These are phyloP conservation scores for Selaginella tamariscina DNA, from an alignment of 75 land plant species.

Conservation along the genomic window DNA sequence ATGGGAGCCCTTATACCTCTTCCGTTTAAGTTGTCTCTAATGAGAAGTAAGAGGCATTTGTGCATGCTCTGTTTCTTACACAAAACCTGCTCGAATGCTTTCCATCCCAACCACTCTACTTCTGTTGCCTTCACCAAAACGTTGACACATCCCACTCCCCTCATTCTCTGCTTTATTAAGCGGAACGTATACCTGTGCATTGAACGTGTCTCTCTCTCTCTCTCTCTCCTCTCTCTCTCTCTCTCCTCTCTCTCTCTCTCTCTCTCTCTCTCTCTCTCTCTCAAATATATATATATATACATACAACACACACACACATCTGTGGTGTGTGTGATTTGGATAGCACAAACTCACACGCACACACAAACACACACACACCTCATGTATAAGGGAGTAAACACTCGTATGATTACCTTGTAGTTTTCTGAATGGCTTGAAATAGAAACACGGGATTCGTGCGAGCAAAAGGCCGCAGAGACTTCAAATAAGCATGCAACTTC, in stretches of 20 bases:
- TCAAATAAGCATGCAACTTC: slow-evolving; percentile 79
- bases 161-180: slow-evolving; percentile 48
- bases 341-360: neutral
- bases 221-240: neutral
- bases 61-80: slow-evolving; percentile 62
- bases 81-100: slow-evolving; percentile 49
- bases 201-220: neutral
- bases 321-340: neutral
- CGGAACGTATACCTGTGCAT: slow-evolving; percentile 49
- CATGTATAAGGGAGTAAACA: neutral
- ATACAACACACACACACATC: slow-evolving; percentile 4
- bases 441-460: slow-evolving; percentile 21
- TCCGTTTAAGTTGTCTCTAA: slow-evolving; percentile 26
- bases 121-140: slow-evolving; percentile 36
- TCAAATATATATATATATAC: neutral
- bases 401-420: slow-evolving; percentile 37
- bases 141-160: slow-evolving; percentile 5
- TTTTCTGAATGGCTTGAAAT: slow-evolving; percentile 29
- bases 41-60: slow-evolving; percentile 30
- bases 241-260: neutral
- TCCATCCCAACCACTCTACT: slow-evolving; percentile 59
- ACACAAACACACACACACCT: neutral
- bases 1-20: slow-evolving; percentile 12
- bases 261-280: no score
- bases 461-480: slow-evolving; percentile 27